Conservation (phyloP, 2,329 filamentous ascomycete species). For the Chrysoporthe austroafricana region DNA sequence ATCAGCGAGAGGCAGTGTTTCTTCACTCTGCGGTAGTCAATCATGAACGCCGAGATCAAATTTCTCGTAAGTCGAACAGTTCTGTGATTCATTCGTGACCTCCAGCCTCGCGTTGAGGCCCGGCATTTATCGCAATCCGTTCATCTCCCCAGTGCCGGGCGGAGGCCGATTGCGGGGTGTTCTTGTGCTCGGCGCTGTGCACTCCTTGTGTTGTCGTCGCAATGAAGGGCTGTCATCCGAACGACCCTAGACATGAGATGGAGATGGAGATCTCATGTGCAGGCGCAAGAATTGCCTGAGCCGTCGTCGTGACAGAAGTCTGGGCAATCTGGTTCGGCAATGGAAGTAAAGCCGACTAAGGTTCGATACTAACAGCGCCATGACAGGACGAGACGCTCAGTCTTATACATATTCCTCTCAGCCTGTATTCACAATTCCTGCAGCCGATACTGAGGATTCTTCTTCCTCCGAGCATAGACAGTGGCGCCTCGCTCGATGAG, state of each 20-base stretch:
- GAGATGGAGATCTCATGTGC: background rate
- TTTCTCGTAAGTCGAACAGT: slow-evolving; percentile 53
- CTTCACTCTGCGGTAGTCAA: slow-evolving; percentile 30
- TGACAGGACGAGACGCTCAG: slow-evolving; percentile 82
- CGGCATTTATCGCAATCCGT: background rate
- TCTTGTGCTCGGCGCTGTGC: background rate
- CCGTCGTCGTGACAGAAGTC: background rate
- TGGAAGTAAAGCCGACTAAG: background rate
- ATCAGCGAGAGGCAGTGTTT: slow-evolving; percentile 14
- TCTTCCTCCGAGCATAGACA: slow-evolving; percentile 63
- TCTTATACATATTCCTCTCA: slow-evolving; percentile 86
- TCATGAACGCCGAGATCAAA: slow-evolving; percentile 61
- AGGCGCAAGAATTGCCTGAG: background rate
- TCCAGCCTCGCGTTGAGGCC: background rate
- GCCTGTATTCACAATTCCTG: slow-evolving; percentile 76
- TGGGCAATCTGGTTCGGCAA: background rate
- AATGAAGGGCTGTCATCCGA: background rate
- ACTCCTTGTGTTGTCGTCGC: background rate
- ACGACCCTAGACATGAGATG: background rate
- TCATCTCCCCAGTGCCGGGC: background rate
- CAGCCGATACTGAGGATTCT: slow-evolving; percentile 87
- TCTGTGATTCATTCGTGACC: background rate
- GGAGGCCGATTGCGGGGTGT: background rate
- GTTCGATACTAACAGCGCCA: slow-evolving; percentile 36
- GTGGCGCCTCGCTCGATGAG: slow-evolving; percentile 43